These are phyloP conservation scores for Fusarium beomiforme DNA, from an alignment of 2,329 filamentous ascomycete species.

Conservation along the genomic window DNA sequence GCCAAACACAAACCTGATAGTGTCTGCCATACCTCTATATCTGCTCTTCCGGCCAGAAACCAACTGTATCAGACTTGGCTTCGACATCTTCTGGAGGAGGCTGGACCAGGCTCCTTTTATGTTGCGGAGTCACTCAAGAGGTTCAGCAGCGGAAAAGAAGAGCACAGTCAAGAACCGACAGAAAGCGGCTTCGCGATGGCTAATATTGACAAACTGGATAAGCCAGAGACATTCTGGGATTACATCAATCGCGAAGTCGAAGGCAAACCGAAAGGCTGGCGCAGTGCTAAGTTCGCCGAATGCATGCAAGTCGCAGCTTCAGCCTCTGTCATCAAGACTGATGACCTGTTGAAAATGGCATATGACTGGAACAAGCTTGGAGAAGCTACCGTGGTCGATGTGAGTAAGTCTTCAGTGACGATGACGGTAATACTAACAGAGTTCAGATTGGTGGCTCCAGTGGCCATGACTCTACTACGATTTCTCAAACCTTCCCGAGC, in stretches of 20 bases:
- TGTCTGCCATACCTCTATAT: conserved; percentile 50
- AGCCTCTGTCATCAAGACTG: conserved; percentile 1
- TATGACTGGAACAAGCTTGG: conserved; percentile 41
- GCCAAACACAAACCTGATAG: neutral
- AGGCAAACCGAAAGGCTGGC: conserved; percentile 29
- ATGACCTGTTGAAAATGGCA: conserved; percentile 11
- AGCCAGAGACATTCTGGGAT: conserved; percentile 20
- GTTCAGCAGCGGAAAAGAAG: conserved; percentile 44
- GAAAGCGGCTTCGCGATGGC: conserved; percentile 49
- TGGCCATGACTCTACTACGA: conserved; percentile 36
- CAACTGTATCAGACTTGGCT: conserved; percentile 40
- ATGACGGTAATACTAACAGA: neutral
- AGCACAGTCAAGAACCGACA: conserved; percentile 44
- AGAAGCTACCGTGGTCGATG: conserved; percentile 41
- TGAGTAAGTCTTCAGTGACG: conserved; percentile 13
- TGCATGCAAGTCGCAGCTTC: conserved; percentile 16
- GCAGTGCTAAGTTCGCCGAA: conserved; percentile 24
- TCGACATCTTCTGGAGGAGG: conserved; percentile 48
- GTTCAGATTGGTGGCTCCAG: conserved; percentile 41
- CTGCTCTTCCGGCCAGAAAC: conserved; percentile 46
- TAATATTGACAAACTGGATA: conserved; percentile 13
- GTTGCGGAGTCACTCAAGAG: conserved; percentile 45
- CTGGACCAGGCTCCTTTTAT: conserved; percentile 45
- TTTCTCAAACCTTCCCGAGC: conserved; percentile 37
- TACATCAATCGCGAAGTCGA: conserved; percentile 18